These are phyloP conservation scores for Musa balbisiana DNA, from an alignment of 202 grass and related monocot species.

Conservation along the genomic window DNA sequence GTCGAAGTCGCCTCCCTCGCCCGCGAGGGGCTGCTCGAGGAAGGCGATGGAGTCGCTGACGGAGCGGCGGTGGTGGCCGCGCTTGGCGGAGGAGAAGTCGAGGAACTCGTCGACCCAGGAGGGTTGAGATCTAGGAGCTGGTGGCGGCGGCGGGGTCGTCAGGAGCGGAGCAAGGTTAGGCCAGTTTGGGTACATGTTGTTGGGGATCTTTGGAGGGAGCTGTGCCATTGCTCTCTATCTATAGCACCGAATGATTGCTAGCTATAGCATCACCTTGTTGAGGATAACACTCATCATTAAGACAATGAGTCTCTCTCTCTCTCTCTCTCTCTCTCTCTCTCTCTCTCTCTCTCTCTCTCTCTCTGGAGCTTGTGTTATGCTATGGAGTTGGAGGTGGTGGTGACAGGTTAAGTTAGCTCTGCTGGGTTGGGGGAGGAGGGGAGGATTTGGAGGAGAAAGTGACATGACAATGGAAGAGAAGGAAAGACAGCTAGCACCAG, in stretches of 20 bases:
- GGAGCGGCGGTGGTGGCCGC: constrained; percentile 61
- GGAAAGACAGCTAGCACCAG: constrained; percentile 65
- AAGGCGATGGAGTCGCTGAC: constrained; percentile 67
- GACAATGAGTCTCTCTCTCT: neutral
- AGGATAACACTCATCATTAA: neutral
- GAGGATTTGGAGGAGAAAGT: constrained; percentile 48
- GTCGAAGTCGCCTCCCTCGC: constrained; percentile 45
- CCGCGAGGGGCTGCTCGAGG: constrained; percentile 37
- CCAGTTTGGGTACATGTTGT: constrained; percentile 48
- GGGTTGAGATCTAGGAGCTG: constrained; percentile 32
- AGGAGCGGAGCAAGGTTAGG: constrained; percentile 27
- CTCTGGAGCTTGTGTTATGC: neutral
- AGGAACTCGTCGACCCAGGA: constrained; percentile 91
- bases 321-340: neutral
- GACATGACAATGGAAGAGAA: constrained; percentile 51
- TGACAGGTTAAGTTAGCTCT: neutral
- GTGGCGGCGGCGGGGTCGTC: constrained; percentile 24
- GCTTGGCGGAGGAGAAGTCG: constrained; percentile 69
- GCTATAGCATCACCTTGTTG: neutral
- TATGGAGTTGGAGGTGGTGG: constrained; percentile 17
- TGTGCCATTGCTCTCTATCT: constrained; percentile 48
- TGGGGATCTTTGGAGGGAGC: constrained; percentile 74
- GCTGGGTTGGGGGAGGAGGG: constrained; percentile 9
- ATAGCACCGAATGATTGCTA: neutral
- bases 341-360: neutral